These are phyloP conservation scores for Pichia scutulata DNA, from an alignment of 805 yeast species.

Conservation along the genomic window DNA sequence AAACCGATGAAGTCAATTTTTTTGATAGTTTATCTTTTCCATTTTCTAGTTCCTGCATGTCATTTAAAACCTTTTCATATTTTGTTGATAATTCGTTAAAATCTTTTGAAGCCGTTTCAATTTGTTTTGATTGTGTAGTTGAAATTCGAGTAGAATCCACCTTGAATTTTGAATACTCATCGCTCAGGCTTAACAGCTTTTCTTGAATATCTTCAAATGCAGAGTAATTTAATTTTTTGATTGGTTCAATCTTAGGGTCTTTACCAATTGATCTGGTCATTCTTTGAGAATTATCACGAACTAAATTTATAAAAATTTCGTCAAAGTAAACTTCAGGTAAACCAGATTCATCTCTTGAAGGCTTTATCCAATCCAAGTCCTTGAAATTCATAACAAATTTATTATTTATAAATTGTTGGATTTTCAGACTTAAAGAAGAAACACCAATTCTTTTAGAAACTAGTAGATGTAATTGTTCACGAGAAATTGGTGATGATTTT, in stretches of 20 bases:
- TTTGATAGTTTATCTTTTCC: constrained; percentile 21
- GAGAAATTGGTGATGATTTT: constrained; percentile 49
- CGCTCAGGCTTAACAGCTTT: constrained; percentile 20
- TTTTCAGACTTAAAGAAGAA: constrained; percentile 67
- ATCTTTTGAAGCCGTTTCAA: constrained; percentile 18
- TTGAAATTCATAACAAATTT: constrained; percentile 48
- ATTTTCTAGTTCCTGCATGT: constrained; percentile 28
- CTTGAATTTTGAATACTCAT: constrained; percentile 15
- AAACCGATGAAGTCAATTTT: constrained; percentile 18
- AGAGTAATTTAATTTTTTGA: constrained; percentile 55
- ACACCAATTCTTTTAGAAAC: constrained; percentile 69
- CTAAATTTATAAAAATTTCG: constrained; percentile 49
- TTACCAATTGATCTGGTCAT: constrained; percentile 64
- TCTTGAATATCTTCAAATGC: constrained; percentile 40
- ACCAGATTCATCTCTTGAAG: constrained; percentile 71
- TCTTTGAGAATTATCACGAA: constrained; percentile 62
- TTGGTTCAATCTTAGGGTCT: constrained; percentile 70
- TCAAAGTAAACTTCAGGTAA: constrained; percentile 78
- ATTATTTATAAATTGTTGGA: constrained; percentile 64
- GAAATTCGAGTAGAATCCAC: constrained; percentile 13
- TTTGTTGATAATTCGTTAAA: constrained; percentile 29
- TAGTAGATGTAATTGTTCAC: constrained; percentile 53
- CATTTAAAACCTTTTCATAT: constrained; percentile 18
- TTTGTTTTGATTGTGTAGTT: constrained; percentile 16
- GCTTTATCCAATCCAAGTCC: constrained; percentile 40